Evolutionary conservation across 116 monocot genomes (phyloP).

Genomic region (Papilionanthe hybrid): DNA sequence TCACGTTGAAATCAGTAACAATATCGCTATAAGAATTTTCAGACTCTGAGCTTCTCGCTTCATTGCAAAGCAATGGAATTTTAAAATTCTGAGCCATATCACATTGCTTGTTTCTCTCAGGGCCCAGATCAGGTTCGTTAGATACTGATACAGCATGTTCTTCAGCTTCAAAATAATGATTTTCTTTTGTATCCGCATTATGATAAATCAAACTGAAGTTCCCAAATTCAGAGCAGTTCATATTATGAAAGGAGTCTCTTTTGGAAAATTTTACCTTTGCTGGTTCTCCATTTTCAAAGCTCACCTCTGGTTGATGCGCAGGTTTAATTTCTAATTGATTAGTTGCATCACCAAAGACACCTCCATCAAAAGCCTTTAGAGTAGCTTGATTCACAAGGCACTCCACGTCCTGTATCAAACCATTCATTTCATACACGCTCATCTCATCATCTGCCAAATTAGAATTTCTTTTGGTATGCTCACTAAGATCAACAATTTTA

Average conservation of each 20-base stretch:
- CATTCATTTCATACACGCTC: neutral
- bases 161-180: conserved; percentile 15
- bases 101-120: neutral
- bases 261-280: neutral
- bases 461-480: neutral
- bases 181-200: conserved; percentile 9
- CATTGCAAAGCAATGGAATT: neutral
- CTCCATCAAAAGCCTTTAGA: neutral
- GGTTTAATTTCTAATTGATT: neutral
- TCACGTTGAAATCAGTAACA: neutral
- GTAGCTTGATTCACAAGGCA: neutral
- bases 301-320: neutral
- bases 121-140: conserved; percentile 3
- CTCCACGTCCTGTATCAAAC: neutral
- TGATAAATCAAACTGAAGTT: neutral
- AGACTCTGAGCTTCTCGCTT: neutral
- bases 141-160: conserved; percentile 3
- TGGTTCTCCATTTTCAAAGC: neutral
- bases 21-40: neutral
- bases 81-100: conserved; percentile 10
- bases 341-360: neutral
- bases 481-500: conserved; percentile 3
- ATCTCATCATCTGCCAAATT: neutral
- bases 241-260: neutral
- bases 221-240: neutral